Percentiles rank a stretch among this genome's conserved stretches.
Evolutionary conservation across 345 rosid genomes (phyloP).

Genomic region (Gynandropsis gynandra): DNA sequence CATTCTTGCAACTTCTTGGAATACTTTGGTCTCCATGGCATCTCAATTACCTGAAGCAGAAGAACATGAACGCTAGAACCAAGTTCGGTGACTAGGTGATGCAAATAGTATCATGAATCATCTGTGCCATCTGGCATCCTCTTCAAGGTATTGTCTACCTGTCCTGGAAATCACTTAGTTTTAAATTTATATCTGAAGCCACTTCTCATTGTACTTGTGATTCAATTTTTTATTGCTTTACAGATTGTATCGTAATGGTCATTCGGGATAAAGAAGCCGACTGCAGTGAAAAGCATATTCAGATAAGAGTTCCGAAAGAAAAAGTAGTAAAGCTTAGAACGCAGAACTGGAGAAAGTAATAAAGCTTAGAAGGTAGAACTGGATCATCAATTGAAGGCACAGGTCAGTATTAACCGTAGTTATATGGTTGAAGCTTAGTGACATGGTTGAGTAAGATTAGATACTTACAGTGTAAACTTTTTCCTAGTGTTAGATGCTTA

Average conservation of each 20-base stretch:
- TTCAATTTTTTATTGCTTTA: conserved; percentile 10
- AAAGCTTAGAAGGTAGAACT: conserved; percentile 62
- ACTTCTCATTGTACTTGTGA: neutral
- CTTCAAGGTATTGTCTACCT: conserved; percentile 53
- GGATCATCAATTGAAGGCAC: conserved; percentile 50
- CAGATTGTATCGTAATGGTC: conserved; percentile 2
- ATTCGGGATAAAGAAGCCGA: conserved; percentile 70
- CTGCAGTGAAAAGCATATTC: conserved; percentile 65
- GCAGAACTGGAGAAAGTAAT: conserved; percentile 62
- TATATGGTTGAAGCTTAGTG: too few relatives aligned
- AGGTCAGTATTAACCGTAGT: conserved; percentile 34
- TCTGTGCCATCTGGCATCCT: conserved; percentile 75
- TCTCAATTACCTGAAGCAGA: conserved; percentile 98
- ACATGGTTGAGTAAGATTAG: too few relatives aligned
- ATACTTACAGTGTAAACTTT: too few relatives aligned
- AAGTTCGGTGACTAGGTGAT: conserved; percentile 79
- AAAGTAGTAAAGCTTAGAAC: conserved; percentile 53
- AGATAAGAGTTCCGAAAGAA: conserved; percentile 66
- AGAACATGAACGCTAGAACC: conserved; percentile 97
- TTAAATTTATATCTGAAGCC: neutral
- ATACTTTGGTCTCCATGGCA: conserved; percentile 89
- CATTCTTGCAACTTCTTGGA: conserved; percentile 87
- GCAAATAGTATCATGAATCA: conserved; percentile 80
- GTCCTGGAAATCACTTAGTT: too few relatives aligned
- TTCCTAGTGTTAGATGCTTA: too few relatives aligned